phyloP scores from a whole-genome alignment of 768 basidiomycete genomes.

The Mycena capillaripes region DNA sequence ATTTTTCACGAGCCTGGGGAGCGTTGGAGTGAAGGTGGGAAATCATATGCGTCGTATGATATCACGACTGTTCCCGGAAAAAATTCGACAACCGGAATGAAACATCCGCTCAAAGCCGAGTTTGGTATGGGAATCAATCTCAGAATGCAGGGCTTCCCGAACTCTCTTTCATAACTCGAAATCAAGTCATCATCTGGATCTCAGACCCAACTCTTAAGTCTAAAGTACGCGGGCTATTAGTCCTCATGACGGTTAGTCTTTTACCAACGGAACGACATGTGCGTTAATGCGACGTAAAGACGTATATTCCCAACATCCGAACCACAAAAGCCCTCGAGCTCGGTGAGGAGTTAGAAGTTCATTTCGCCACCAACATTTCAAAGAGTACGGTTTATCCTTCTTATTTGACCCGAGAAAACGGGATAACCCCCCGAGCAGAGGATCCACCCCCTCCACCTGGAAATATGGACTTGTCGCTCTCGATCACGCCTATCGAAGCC shows the following conservation, averaged over 20 bases:
- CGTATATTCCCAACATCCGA: conserved; percentile 17
- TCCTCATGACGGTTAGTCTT: conserved; percentile 15
- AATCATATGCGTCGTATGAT: conserved; percentile 13
- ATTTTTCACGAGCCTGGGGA: conserved; percentile 18
- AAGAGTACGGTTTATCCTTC: not conserved
- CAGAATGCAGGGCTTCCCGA: not conserved
- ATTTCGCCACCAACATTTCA: not conserved
- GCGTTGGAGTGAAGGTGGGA: conserved; percentile 13
- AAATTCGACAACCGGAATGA: not conserved
- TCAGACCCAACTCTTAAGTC: conserved; percentile 10
- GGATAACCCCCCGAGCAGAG: not conserved
- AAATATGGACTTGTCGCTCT: conserved; percentile 2
- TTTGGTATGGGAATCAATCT: conserved; percentile 23
- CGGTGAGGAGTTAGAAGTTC: conserved; percentile 1
- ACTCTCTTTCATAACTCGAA: conserved; percentile 20
- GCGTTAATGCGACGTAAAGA: not conserved
- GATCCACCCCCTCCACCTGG: not conserved
- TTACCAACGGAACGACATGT: too few species aligned
- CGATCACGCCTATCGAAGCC: not conserved
- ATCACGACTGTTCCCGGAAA: conserved; percentile 12
- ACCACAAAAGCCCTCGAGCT: not conserved
- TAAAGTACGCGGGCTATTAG: conserved; percentile 15
- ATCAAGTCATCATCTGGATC: conserved; percentile 26
- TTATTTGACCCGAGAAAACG: not conserved
- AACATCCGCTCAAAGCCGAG: conserved; percentile 1